These are phyloP conservation scores for Bonia amplexicaulis DNA, from an alignment of 176 grass and related monocot genomes.

Conservation along the genomic window DNA sequence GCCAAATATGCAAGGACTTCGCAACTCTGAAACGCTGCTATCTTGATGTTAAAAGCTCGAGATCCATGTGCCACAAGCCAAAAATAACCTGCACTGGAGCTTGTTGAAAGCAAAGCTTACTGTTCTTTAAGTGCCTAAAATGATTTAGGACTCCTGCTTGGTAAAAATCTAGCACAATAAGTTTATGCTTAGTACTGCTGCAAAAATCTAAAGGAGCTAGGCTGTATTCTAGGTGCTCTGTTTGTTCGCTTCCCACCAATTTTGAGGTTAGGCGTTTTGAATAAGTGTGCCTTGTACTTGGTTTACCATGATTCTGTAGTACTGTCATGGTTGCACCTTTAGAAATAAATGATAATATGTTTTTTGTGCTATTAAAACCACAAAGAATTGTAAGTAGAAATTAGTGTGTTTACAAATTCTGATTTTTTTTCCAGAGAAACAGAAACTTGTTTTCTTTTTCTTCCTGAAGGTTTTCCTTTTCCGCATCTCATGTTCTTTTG, in stretches of 20 bases:
- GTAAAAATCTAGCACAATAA: background rate
- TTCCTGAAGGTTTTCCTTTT: background rate
- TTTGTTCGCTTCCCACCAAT: background rate
- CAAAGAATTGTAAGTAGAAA: background rate
- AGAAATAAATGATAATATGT: background rate
- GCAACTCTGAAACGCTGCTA: background rate
- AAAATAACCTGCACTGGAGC: background rate
- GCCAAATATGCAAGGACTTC: background rate
- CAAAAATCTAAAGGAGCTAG: background rate
- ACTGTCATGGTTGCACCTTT: background rate
- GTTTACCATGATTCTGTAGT: background rate
- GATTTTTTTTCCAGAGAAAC: background rate
- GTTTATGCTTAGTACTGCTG: background rate
- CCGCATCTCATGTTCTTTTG: background rate
- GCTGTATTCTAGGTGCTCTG: background rate
- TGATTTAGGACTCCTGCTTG: background rate
- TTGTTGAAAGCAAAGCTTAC: background rate
- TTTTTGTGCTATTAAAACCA: background rate
- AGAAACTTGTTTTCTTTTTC: background rate
- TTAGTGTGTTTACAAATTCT: background rate
- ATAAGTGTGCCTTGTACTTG: background rate
- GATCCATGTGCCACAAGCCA: background rate
- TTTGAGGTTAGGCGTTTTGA: background rate
- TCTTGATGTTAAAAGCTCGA: background rate
- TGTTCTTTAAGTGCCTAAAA: background rate